Evolutionary conservation across 2,329 filamentous ascomycete genomes (phyloP).

Genomic region (Escovopsis weberi): DNA sequence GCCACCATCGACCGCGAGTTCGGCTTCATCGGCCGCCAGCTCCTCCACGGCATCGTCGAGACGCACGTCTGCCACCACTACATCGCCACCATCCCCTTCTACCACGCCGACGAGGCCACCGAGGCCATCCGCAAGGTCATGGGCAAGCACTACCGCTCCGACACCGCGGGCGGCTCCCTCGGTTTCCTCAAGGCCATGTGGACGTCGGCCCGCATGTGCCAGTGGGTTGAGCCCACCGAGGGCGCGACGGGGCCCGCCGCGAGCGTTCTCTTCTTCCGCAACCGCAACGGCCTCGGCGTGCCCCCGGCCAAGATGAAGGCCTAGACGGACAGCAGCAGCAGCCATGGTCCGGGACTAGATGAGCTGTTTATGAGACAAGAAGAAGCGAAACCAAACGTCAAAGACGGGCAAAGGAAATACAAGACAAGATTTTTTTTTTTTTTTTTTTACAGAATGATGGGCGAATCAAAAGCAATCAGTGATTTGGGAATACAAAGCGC

Average conservation of each 20-base stretch:
- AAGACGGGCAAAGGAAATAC: too few species aligned
- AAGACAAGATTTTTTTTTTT: too few species aligned
- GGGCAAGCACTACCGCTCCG: conserved; percentile 85
- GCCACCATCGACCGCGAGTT: conserved; percentile 96
- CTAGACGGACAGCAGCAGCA: neutral
- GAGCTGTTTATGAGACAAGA: too few species aligned
- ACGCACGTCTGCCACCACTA: conserved; percentile 98
- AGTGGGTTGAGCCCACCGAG: conserved; percentile 91
- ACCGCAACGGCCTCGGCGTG: conserved; percentile 73
- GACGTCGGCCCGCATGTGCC: conserved; percentile 71
- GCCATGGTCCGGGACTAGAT: too few species aligned
- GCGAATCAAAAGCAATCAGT: too few species aligned
- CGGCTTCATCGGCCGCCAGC: conserved; percentile 79
- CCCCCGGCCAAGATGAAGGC: conserved; percentile 17
- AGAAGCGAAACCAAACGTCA: too few species aligned
- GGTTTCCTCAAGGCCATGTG: conserved; percentile 81
- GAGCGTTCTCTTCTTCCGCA: conserved; percentile 87
- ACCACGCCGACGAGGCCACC: conserved; percentile 85
- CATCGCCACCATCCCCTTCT: conserved; percentile 90
- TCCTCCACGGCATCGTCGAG: conserved; percentile 93
- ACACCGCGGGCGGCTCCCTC: conserved; percentile 58
- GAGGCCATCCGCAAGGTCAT: conserved; percentile 92
- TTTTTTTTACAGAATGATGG: too few species aligned
- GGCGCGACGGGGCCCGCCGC: conserved; percentile 67
- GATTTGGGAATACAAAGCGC: too few species aligned